Evolutionary conservation across 257 asterid species (phyloP), one percentile per base, ranked within the genome.

Genomic region (Rubia yunnanensis): DNA sequence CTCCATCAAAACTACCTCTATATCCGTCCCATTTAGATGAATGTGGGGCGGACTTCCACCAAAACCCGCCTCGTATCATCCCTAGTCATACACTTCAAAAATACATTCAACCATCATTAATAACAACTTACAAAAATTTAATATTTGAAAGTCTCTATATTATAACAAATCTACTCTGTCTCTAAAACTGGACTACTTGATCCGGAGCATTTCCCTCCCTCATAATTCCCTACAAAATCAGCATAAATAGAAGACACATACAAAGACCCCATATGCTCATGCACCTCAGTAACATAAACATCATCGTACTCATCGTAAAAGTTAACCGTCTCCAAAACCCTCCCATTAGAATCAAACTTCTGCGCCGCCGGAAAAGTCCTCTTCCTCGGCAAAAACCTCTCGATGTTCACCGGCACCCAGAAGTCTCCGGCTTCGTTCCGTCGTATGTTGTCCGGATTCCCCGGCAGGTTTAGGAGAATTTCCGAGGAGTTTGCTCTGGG

Each of bases 401-500:
- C 46, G 32, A 67, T 32, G 10, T 73, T 73, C 59, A 78, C 79
- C 7, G 88, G 62, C 28, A 86, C 83, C 91, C 88, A 82, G 61
- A 82, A 86, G 27, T 82, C 84, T 54, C 86, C 87, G 10, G 67
- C 6, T 44, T 31, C 49, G 0, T 81, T 83, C 60, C 84, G 82
- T 65, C 67, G 76, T 7, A 87, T 81, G 61, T 81, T 82, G 52
- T 77, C 86, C 0, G 87, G 91, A 28, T 48, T 66, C 38, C 86
- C 88, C 1, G 79, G 72, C 1, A 82, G 74, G 4, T 64, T 48
- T 5, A 34, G 74, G 20, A 81, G 70, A 10, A 77, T 66, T 3
- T 84, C 83, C 1, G 76, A 60, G 11, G 84, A 74, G 22, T 74
- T 77, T 0, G 82, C 85, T 60, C 72, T 82, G 0, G 84, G 70